These are phyloP conservation scores for Coemansia sp. DNA, from an alignment of 371 early-diverging fungal genomes.

Conservation along the genomic window DNA sequence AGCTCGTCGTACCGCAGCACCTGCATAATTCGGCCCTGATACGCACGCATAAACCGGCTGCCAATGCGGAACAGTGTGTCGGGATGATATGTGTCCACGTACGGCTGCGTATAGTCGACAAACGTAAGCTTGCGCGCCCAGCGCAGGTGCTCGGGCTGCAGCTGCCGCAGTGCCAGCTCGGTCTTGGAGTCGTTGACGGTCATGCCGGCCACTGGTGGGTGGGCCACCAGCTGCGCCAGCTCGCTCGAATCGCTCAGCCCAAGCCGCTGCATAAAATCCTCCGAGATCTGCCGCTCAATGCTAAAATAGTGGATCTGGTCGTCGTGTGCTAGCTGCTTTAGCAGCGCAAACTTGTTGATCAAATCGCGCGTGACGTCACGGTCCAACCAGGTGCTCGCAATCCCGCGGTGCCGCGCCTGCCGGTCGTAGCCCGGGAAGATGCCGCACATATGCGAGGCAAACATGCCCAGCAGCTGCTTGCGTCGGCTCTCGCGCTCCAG, in stretches of 20 bases:
- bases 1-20: conserved; percentile 51
- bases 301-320: conserved; percentile 50
- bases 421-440: conserved; percentile 48
- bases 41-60: conserved; percentile 47
- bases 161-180: conserved; percentile 39
- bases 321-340: conserved; percentile 32
- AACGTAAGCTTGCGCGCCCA: conserved; percentile 53
- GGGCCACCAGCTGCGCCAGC: conserved; percentile 18
- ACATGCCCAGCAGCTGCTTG: conserved; percentile 48
- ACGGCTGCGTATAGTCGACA: conserved; percentile 53
- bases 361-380: conserved; percentile 48
- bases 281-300: conserved; percentile 41
- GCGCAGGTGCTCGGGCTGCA: conserved; percentile 49
- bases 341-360: conserved; percentile 50
- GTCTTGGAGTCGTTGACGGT: conserved; percentile 46
- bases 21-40: conserved; percentile 46
- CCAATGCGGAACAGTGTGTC: conserved; percentile 50
- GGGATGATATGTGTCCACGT: conserved; percentile 47
- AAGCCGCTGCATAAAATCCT: conserved; percentile 28
- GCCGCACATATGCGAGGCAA: conserved; percentile 48
- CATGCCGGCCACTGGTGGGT: conserved; percentile 45
- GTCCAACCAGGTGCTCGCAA: conserved; percentile 47
- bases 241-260: conserved; percentile 27
- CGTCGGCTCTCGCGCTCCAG: conserved; percentile 51
- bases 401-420: conserved; percentile 37